Base-by-base conservation (phyloP, 305 asterid species). In the Withania somnifera region DNA sequence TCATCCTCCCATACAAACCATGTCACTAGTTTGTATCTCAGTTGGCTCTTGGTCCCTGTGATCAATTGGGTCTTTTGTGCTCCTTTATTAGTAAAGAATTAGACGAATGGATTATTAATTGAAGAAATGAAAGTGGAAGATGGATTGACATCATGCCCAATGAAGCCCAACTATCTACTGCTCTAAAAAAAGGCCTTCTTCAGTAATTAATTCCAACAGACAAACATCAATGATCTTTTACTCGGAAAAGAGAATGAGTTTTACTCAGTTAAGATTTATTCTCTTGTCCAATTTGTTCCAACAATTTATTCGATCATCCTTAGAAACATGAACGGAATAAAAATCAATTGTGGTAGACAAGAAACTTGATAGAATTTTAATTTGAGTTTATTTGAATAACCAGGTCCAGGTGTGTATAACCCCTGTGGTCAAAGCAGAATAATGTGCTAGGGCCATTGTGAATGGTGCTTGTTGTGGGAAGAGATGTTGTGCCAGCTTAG, bases 401-500 rank as follows among this genome's bases (percentile, higher is more conserved):
- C 50, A 88, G 98, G 93, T 82, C 36, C 89, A 89, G 61, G 84
- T 93, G 68, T 83, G 85, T 80, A 8, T 88, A 47, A 26, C 87
- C 11, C 97, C 97, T 1, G 86, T 91, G 38, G 84, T 60, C 79
- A 82, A 86, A 77, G 87, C 47, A 15, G 91, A 90, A 53, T 86
- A 86, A 11, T 89, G 95, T 11, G 97, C 95, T 0, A 88, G 77
- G 89, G 86, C 90, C 24, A 93, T 95, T 0, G 92, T 93, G 3
- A 81, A 85, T 69, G 81, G 91, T 2, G 94, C 92, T 1, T 28
- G 88, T 36, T 85, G 96, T 0, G 95, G 98, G 11, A 94, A 93
- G 38, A 82, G 91, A 53, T 88, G 91, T 97, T 0, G 93, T 86
- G 51, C 98, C 94, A 0, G 78, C 84, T 0, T 93, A 97, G 97